Evolutionary conservation across 345 rosid genomes (phyloP).

Genomic region (Lepidium africanum): DNA sequence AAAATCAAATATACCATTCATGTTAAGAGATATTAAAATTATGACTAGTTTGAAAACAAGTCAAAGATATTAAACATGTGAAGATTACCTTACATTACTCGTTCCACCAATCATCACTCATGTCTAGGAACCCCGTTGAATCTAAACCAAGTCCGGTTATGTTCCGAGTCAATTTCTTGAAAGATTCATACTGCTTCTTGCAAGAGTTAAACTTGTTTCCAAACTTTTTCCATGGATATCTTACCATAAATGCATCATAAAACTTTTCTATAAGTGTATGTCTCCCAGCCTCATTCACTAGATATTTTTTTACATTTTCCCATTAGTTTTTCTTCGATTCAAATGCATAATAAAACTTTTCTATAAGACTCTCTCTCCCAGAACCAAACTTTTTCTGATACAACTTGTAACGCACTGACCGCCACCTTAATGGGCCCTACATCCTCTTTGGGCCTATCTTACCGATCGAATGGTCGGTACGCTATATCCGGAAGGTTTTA

Average conservation of each 20-base stretch:
- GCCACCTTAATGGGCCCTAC: no score
- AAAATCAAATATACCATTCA: no score
- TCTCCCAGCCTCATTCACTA: neutral
- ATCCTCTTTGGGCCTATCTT: no score
- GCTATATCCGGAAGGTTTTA: no score
- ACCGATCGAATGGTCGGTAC: no score
- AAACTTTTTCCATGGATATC: neutral
- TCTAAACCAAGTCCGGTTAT: neutral
- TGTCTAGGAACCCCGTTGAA: neutral
- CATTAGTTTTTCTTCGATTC: neutral
- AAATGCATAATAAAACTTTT: no score
- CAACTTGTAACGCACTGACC: no score
- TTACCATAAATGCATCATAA: neutral
- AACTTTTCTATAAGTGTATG: neutral
- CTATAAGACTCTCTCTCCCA: no score
- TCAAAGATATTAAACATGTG: no score
- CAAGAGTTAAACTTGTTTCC: neutral
- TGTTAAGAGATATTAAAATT: no score
- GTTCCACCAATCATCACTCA: neutral
- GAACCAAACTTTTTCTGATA: no score
- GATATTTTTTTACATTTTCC: neutral
- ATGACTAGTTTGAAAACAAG: no score
- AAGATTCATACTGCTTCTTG: neutral
- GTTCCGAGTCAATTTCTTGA: neutral
- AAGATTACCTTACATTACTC: neutral